phyloP scores from a whole-genome alignment of 2,329 filamentous ascomycete species.

The Phyllosticta paracitricarpa region DNA sequence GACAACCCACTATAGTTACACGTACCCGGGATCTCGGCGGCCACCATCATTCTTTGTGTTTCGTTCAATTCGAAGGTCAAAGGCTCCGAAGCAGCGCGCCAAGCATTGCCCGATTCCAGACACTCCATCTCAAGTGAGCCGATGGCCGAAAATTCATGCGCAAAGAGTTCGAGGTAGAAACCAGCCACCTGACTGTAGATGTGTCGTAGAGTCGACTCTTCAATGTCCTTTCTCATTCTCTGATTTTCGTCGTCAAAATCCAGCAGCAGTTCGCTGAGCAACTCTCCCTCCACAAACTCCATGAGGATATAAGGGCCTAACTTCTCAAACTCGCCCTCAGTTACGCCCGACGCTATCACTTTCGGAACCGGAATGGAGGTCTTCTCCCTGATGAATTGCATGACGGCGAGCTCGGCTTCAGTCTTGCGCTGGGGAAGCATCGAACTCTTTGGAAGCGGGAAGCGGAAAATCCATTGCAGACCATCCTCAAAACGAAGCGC shows the following conservation, averaged over 20 bases:
- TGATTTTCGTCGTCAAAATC: constrained; percentile 14
- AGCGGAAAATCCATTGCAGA: not conserved
- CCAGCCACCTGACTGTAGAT: constrained; percentile 33
- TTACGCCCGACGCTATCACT: constrained; percentile 5
- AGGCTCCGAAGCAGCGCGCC: constrained; percentile 9
- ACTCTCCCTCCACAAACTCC: constrained; percentile 20
- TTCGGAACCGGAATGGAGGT: constrained; percentile 11
- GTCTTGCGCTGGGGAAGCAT: constrained; percentile 1
- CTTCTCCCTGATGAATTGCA: constrained; percentile 10
- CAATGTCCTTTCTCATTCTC: constrained; percentile 26
- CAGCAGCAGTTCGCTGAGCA: constrained; percentile 17
- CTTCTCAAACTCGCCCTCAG: constrained; percentile 10
- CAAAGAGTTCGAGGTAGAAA: constrained; percentile 32
- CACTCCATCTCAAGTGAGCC: constrained; percentile 26
- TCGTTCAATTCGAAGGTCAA: too few species aligned
- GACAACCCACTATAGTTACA: too few species aligned
- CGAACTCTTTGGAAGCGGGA: not conserved
- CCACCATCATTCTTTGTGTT: too few species aligned
- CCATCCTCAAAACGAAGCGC: not conserved
- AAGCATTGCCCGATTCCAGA: constrained; percentile 20
- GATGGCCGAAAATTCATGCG: constrained; percentile 28
- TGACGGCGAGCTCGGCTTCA: constrained; percentile 9
- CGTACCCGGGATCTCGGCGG: too few species aligned
- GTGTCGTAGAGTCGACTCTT: constrained; percentile 22
- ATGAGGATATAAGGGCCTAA: constrained; percentile 29